Evolutionary conservation across 306 rosid species (phyloP).

Genomic region (Bauhinia variegata): DNA sequence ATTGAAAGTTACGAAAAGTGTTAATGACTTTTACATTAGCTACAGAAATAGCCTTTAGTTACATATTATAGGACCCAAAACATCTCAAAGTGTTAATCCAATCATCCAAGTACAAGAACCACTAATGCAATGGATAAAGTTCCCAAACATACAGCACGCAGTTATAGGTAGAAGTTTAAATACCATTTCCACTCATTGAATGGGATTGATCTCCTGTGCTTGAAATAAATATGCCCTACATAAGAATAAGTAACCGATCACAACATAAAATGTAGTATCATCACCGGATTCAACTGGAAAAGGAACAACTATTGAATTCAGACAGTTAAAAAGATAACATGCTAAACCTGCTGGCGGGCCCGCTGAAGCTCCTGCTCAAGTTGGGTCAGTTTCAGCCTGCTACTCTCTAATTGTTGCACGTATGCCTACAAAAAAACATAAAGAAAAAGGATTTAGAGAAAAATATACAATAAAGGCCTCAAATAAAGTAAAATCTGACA

Average conservation of each 20-base stretch:
- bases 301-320: conserved; percentile 18
- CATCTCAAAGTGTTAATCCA: background rate
- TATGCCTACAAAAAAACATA: no score
- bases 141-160: conserved; percentile 7
- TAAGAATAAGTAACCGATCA: conserved; percentile 29
- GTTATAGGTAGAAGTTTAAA: conserved; percentile 32
- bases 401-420: conserved; percentile 94
- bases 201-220: conserved; percentile 90
- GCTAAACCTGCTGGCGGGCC: conserved; percentile 87
- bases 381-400: conserved; percentile 86
- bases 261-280: conserved; percentile 7
- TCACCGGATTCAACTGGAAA: conserved; percentile 1
- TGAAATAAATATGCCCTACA: conserved; percentile 93
- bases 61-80: conserved; percentile 5
- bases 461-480: background rate
- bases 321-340: conserved; percentile 1
- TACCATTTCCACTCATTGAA: conserved; percentile 98
- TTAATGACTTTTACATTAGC: background rate
- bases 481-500: conserved; percentile 20
- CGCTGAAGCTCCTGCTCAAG: conserved; percentile 96
- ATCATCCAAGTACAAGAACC: conserved; percentile 5
- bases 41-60: background rate
- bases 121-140: background rate
- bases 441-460: conserved; percentile 17
- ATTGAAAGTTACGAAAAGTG: conserved; percentile 25